Conservation (phyloP, 371 early-diverging fungal genomes). For the Mortierella sp. region DNA sequence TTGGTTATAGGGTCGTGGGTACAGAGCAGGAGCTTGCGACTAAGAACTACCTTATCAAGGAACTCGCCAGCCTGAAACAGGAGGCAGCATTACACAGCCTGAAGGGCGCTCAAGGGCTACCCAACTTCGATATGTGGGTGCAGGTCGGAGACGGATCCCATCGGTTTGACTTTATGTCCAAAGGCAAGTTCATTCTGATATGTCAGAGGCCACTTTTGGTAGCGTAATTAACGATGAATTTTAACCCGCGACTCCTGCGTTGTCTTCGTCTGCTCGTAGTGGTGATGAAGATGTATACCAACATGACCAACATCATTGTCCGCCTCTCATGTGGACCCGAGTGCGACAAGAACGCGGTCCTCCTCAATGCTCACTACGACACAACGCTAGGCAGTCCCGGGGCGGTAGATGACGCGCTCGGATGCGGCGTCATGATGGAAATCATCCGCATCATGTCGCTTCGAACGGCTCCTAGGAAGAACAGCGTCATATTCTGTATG, state of each 20-base stretch:
- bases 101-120: slow-evolving; percentile 22
- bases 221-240: background rate
- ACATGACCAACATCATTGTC: slow-evolving; percentile 79
- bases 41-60: slow-evolving; percentile 24
- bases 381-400: slow-evolving; percentile 69
- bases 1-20: slow-evolving; percentile 64
- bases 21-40: slow-evolving; percentile 26
- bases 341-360: slow-evolving; percentile 74
- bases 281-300: slow-evolving; percentile 72
- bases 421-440: slow-evolving; percentile 81
- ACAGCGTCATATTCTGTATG: slow-evolving; percentile 70
- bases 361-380: slow-evolving; percentile 80
- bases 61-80: slow-evolving; percentile 23
- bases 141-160: slow-evolving; percentile 75
- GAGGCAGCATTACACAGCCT: slow-evolving; percentile 17
- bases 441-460: slow-evolving; percentile 70
- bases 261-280: slow-evolving; percentile 40
- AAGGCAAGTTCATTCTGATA: slow-evolving; percentile 57
- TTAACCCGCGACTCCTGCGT: background rate
- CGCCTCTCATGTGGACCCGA: slow-evolving; percentile 72
- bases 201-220: background rate
- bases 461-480: slow-evolving; percentile 58
- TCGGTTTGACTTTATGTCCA: slow-evolving; percentile 79
- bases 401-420: slow-evolving; percentile 78
- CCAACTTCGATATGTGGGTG: slow-evolving; percentile 71